Base-by-base conservation (phyloP, 2,329 filamentous ascomycete species). In the Fonsecaea nubica region DNA sequence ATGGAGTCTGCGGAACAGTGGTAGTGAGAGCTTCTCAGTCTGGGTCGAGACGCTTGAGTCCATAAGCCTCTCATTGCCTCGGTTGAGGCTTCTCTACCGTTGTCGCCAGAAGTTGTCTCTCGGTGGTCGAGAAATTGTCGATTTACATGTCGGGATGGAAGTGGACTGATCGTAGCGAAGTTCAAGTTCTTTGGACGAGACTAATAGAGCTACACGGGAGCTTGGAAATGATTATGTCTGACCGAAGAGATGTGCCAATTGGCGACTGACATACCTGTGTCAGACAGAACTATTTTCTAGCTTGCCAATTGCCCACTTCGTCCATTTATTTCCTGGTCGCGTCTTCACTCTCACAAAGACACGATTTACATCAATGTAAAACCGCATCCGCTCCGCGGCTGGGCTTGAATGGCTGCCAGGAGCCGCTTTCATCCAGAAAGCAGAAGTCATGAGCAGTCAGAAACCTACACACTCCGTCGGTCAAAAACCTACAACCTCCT, bases 21-120 rank as follows among this genome's bases (percentile, higher is more conserved):
- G 54, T 40, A 48, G 32, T 63, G 63, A n/a, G 58, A 62, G 52
- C 58, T 42, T 30, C 58, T 66, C 55, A 69, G 54, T 62, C 63
- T 67, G 50, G 69, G 69, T 63, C 69, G 65, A 58, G 67, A 57
- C 50, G 66, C 54, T 58, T 68, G 69, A 58, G 67, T 57, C 69
- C 69, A 71, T 67, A 71, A 35, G 58, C 62, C 59, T 68, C 67
- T 63, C 69, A 71, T 71, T 57, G 64, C 65, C 64, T 59, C 58
- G 48, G 55, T 48, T 63, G 60, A 53, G 8, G 56, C 59, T 33
- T 33, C 30, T 35, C 52, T 30, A n/a, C 30, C 8, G 30, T 35
- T 33, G 33, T 36, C 25, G 30, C 33, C 52, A 55, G 58, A 21
- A 52, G 45, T 64, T 36, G 60, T 48, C n/a, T 54, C 53, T 35